Evolutionary conservation across 1,139 yeast genomes (phyloP), one percentile per base, ranked within the genome.

Genomic region (Protomyces gravidus): DNA sequence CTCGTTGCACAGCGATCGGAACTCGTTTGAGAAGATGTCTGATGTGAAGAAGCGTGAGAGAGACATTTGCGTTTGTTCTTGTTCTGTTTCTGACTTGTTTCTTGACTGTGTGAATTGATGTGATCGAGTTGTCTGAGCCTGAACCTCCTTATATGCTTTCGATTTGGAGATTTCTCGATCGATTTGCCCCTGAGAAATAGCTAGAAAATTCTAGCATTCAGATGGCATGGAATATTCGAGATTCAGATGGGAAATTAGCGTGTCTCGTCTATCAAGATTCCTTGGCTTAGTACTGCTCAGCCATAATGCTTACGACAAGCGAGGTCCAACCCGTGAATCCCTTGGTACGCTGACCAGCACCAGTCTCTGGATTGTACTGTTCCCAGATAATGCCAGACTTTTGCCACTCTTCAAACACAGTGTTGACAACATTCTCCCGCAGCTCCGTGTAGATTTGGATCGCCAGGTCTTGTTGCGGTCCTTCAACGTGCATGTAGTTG

Each of bases 321-420:
- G 96, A 83, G 0, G 97, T 84, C 98, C 98, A 92, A 2, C 98
- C 98, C 50, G 89, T 77, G 73, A 92, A 92, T 69, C 89, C 92
- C 70, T 86, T 85, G 3, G 92, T 94, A 6, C 97, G 89, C 67
- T 82, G 81, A 1, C 90, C 87, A 2, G 72, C 70, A 1, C 98
- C 98, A 2, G 83, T 81, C 30, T 69, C 71, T 63, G 89, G 94
- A 66, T 88, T 84, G 70, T 92, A 92, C 69, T 89, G 95, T 68
- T 92, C 98, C 66, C 67, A 92, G 3, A 89, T 89, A 69, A 80
- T 87, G 0, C 96, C 96, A 0, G 95, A 85, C 39, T 74, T 70
- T 61, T 78, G 69, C 88, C 95, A 89, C 67, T 86, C 82, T 23
- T 76, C 70, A 68, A 76, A 81, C 5, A 89, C 81, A 65, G 87